Base-by-base conservation (phyloP, 805 yeast species). In the Naumovozyma castellii region DNA sequence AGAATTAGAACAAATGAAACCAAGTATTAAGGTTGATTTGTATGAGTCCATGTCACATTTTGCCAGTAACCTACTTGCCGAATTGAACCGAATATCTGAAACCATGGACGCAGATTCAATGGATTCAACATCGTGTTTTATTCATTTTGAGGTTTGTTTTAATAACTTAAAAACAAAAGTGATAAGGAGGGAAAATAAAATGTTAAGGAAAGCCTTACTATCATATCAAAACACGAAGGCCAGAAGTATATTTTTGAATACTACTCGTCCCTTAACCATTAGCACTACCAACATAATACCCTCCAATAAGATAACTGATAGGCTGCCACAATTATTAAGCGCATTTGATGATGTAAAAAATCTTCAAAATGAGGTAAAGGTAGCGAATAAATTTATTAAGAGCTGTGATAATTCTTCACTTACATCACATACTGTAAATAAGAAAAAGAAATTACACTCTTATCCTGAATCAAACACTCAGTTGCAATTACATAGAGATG, bases 271-370 rank as follows among this genome's bases (percentile, higher is more conserved):
- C 6, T 22, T 22, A 6, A 10, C 27, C 6, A 22, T 22, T 22
- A 22, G 9, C 10, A 22, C 27, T 10, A 22, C 27, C 10, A 22
- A 22, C 10, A 10, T 22, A 10, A 22, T 22, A 22, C 27, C 27
- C 10, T 22, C 27, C 27, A 22, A 22, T 22, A 22, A 22, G 10
- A 22, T 81, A 13, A 53, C 78, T 1, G 81, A 77, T 37, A 84
- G 80, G 52, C 55, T 81, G 44, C 90, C 90, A 1, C 71, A 71
- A 43, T 58, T 81, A 50, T 65, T 80, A 71, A 66, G 74, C 17
- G 87, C 85, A 14, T 81, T 80, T 51, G 72, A 75, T 53, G 74
- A 76, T 43, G 82, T 80, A 2, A 75, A 69, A 46, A 72, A 68
- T 29, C 60, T 76, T 13, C 81, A 76, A 41, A 72, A 72, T 45